phyloP scores from a whole-genome alignment of 1,284 basidiomycete genomes.

The Neolentinus lepideus region DNA sequence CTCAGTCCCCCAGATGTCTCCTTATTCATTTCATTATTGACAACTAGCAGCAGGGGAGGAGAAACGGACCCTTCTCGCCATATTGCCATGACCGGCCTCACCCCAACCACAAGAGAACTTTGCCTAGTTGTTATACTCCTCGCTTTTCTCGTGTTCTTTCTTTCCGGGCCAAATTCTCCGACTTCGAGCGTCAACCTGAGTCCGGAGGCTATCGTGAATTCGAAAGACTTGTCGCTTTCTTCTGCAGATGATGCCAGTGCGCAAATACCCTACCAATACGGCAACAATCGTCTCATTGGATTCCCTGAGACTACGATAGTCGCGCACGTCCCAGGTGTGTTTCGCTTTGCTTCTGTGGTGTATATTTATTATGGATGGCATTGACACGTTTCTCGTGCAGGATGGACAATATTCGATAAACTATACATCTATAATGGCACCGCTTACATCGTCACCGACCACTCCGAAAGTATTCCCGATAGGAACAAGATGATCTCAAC shows the following conservation, averaged over 20 bases:
- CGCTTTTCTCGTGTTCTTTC: slow-evolving; percentile 35
- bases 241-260: slow-evolving; percentile 18
- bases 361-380: too few species aligned
- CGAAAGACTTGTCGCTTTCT: slow-evolving; percentile 12
- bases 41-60: not conserved
- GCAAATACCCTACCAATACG: slow-evolving; percentile 21
- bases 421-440: slow-evolving; percentile 73
- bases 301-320: slow-evolving; percentile 54
- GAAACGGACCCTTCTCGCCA: slow-evolving; percentile 5
- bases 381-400: slow-evolving; percentile 26
- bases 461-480: slow-evolving; percentile 46
- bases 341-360: slow-evolving; percentile 4
- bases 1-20: too few species aligned
- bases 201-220: not conserved
- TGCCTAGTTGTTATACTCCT: slow-evolving; percentile 40
- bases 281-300: slow-evolving; percentile 16
- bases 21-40: too few species aligned
- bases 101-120: slow-evolving; percentile 37
- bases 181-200: slow-evolving; percentile 1
- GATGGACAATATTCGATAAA: slow-evolving; percentile 81
- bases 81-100: slow-evolving; percentile 5
- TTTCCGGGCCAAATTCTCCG: slow-evolving; percentile 16
- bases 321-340: slow-evolving; percentile 54
- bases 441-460: slow-evolving; percentile 65
- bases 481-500: slow-evolving; percentile 51